Conservation (phyloP, 164 flowering plant genomes). For the Vitis labrusca region DNA sequence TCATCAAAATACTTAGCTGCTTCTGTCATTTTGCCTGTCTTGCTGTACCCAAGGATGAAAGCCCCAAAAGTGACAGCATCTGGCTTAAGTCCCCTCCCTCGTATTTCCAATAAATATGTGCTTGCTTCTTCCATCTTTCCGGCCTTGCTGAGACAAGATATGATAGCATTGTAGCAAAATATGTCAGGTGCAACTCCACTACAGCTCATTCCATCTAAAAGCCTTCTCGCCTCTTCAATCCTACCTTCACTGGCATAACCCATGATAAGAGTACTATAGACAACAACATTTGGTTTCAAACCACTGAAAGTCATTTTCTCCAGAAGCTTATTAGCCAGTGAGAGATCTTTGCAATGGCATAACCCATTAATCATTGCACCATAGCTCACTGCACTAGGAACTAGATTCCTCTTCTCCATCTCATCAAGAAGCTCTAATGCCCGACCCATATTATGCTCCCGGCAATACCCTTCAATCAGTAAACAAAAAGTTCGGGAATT, state of each 20-base stretch:
- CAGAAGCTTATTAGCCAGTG: slow-evolving; percentile 32
- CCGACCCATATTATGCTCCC: slow-evolving; percentile 28
- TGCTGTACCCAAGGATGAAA: slow-evolving; percentile 57
- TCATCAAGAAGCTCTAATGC: slow-evolving; percentile 47
- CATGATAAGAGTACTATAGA: slow-evolving; percentile 53
- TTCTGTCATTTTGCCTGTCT: slow-evolving; percentile 46
- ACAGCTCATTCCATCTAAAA: slow-evolving; percentile 51
- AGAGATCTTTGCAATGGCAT: slow-evolving; percentile 41
- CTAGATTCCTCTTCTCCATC: slow-evolving; percentile 52
- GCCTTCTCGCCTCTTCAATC: slow-evolving; percentile 40
- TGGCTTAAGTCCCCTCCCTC: slow-evolving; percentile 47
- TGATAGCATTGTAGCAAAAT: slow-evolving; percentile 60
- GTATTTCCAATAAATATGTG: slow-evolving; percentile 46
- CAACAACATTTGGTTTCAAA: slow-evolving; percentile 51
- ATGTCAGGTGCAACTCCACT: slow-evolving; percentile 59
- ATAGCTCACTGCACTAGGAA: slow-evolving; percentile 38
- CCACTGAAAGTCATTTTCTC: slow-evolving; percentile 40
- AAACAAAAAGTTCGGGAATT: slow-evolving; percentile 39
- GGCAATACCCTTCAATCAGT: slow-evolving; percentile 59
- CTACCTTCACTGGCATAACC: slow-evolving; percentile 43
- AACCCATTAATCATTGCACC: slow-evolving; percentile 49
- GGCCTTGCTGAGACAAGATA: slow-evolving; percentile 61
- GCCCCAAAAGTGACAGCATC: slow-evolving; percentile 66
- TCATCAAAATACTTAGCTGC: slow-evolving; percentile 55
- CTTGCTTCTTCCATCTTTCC: slow-evolving; percentile 60